phyloP scores from a whole-genome alignment of 306 rosid species.

The Echinosophora koreensis region DNA sequence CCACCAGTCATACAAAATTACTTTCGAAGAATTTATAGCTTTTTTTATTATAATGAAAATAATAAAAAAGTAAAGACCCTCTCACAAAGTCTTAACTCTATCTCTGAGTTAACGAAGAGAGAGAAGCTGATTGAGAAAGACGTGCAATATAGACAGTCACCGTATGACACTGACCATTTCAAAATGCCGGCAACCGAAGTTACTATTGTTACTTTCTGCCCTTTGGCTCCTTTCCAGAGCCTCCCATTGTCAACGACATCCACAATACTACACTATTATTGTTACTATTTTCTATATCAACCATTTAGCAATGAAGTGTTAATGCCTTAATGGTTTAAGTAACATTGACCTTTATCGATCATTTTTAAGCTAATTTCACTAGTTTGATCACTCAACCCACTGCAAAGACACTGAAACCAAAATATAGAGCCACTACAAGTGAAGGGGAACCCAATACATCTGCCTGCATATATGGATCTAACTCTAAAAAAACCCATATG shows the following conservation, averaged over 20 bases:
- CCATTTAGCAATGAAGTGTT: slow-evolving; percentile 55
- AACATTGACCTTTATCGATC: slow-evolving; percentile 4
- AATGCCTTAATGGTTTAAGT: slow-evolving; percentile 11
- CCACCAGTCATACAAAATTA: too few species aligned
- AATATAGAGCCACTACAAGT: slow-evolving; percentile 18
- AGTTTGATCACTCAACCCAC: slow-evolving; percentile 2
- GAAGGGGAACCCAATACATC: neutral
- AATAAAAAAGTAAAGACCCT: neutral
- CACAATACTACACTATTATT: slow-evolving; percentile 20
- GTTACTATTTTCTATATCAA: slow-evolving; percentile 2
- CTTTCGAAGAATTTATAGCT: too few species aligned
- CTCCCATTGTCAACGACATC: slow-evolving; percentile 16
- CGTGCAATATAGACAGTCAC: neutral
- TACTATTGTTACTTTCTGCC: slow-evolving; percentile 34
- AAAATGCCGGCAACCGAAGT: slow-evolving; percentile 62
- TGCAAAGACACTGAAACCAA: slow-evolving; percentile 29
- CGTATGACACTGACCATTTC: slow-evolving; percentile 45
- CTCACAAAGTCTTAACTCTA: neutral
- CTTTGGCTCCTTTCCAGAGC: slow-evolving; percentile 51
- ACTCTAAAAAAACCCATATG: slow-evolving; percentile 45
- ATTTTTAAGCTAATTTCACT: slow-evolving; percentile 33
- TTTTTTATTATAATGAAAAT: too few species aligned
- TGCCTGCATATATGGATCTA: slow-evolving; percentile 53
- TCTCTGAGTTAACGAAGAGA: neutral
- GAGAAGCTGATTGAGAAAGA: slow-evolving; percentile 23